phyloP scores from a whole-genome alignment of 805 yeast genomes.

The Myxozyma kluyveri region DNA sequence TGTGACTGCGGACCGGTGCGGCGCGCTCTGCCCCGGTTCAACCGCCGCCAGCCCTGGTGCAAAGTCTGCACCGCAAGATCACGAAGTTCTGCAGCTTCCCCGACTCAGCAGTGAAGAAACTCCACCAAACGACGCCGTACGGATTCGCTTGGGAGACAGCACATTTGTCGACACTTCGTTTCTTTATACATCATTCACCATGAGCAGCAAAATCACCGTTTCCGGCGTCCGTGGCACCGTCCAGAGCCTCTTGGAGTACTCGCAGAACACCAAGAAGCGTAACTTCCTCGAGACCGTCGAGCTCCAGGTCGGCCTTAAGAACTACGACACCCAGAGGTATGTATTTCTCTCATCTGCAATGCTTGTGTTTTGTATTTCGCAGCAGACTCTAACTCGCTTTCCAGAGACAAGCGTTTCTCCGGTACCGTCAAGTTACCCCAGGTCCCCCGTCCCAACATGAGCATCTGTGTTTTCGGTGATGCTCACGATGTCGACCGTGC shows the following conservation, averaged over 20 bases:
- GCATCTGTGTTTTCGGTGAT: constrained; percentile 99
- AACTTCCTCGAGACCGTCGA: constrained; percentile 99
- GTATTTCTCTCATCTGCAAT: too few relatives aligned
- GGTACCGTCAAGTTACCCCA: constrained; percentile 97
- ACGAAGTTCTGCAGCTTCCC: not conserved
- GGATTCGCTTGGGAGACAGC: constrained; percentile 32
- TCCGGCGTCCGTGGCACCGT: constrained; percentile 97
- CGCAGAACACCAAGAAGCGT: constrained; percentile 93
- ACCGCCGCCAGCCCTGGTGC: not conserved
- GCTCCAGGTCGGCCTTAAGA: constrained; percentile 99
- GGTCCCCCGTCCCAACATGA: constrained; percentile 99
- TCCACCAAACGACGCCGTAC: not conserved
- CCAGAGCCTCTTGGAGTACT: constrained; percentile 82
- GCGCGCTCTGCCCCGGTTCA: not conserved
- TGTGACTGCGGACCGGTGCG: not conserved
- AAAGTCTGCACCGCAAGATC: not conserved
- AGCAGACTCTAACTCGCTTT: not conserved
- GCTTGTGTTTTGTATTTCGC: not conserved
- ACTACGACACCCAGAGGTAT: constrained; percentile 97
- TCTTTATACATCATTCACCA: constrained; percentile 4
- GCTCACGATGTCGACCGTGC: constrained; percentile 99
- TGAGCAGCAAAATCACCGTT: constrained; percentile 66
- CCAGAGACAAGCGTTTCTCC: constrained; percentile 99
- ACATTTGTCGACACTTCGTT: not conserved
- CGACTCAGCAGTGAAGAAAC: not conserved